Percentiles rank a stretch among this genome's conserved stretches.
These are phyloP conservation scores for Sphaerosporella brunnea DNA, from an alignment of 495 filamentous ascomycete genomes.

Conservation along the genomic window DNA sequence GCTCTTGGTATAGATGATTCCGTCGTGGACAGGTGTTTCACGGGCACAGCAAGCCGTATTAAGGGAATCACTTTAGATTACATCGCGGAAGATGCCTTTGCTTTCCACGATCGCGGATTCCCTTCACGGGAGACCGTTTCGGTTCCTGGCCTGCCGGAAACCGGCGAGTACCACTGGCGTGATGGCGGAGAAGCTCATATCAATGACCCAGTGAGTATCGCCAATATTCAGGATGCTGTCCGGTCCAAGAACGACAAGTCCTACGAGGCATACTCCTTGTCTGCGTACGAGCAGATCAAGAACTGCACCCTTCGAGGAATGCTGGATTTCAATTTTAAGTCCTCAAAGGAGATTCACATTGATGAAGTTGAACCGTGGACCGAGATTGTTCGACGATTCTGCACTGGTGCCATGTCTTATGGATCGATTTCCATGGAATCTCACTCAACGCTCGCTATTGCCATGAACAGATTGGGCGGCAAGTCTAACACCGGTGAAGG, in stretches of 20 bases:
- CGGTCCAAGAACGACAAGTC: conserved; percentile 99
- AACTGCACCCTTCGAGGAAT: conserved; percentile 90
- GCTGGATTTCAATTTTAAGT: conserved; percentile 95
- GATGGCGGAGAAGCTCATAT: conserved; percentile 96
- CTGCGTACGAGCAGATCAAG: conserved; percentile 96
- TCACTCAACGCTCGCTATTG: conserved; percentile 89
- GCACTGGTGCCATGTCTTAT: conserved; percentile 99
- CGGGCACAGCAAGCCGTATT: conserved; percentile 87
- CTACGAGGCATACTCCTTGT: conserved; percentile 89
- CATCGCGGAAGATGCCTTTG: conserved; percentile 92
- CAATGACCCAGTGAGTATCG: conserved; percentile 89
- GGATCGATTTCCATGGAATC: conserved; percentile 99
- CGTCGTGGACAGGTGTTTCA: conserved; percentile 93
- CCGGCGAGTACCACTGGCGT: conserved; percentile 98
- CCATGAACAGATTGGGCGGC: conserved; percentile 94
- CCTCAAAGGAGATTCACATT: conserved; percentile 70
- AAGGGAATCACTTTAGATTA: conserved; percentile 89
- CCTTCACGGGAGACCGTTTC: conserved; percentile 63
- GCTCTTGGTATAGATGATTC: conserved; percentile 92
- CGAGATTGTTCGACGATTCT: conserved; percentile 92
- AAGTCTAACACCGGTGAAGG: conserved; percentile 99
- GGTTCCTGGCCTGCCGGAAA: conserved; percentile 74
- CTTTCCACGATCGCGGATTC: conserved; percentile 90
- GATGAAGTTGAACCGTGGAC: conserved; percentile 99
- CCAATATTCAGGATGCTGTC: conserved; percentile 95